A percentile compares a stretch with the other conserved stretches of the same genome.
Evolutionary conservation across 2,329 filamentous ascomycete genomes (phyloP).

Genomic region (Diaporthe ampelina): DNA sequence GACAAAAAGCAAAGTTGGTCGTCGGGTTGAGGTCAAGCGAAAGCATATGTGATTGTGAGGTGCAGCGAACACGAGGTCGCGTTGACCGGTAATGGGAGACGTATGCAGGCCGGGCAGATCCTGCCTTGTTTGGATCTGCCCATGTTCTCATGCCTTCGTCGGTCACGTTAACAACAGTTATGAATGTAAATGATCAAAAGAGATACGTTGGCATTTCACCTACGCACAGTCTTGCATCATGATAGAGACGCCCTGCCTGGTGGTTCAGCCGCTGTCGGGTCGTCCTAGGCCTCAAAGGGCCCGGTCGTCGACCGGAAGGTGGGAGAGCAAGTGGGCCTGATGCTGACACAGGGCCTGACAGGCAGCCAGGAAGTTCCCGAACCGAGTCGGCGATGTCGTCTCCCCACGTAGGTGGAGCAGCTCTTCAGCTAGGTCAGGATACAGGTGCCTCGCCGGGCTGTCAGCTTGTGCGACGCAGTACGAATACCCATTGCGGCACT

Average conservation of each 20-base stretch:
- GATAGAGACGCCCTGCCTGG: background rate
- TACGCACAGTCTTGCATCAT: background rate
- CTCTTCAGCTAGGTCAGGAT: constrained; percentile 15
- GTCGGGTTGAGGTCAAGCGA: constrained; percentile 27
- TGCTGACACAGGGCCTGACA: constrained; percentile 23
- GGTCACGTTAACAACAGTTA: constrained; percentile 2
- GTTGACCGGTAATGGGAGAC: background rate
- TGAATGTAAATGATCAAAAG: constrained; percentile 30
- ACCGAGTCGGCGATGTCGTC: constrained; percentile 15
- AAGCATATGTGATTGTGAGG: constrained; percentile 15
- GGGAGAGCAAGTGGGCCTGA: constrained; percentile 15
- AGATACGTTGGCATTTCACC: constrained; percentile 17
- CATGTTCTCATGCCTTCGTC: background rate
- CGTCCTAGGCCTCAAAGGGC: background rate
- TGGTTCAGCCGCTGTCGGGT: background rate
- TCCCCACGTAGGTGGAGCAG: constrained; percentile 19
- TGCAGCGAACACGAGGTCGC: constrained; percentile 13
- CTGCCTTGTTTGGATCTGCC: background rate
- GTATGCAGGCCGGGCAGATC: background rate
- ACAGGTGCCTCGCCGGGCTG: background rate
- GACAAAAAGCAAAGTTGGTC: constrained; percentile 7
- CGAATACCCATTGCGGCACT: background rate
- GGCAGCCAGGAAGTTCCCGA: constrained; percentile 21
- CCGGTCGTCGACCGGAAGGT: constrained; percentile 18
- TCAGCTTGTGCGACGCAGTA: background rate